A percentile compares a stretch with the other conserved stretches of the same genome.
Evolutionary conservation across 495 filamentous ascomycete genomes (phyloP).

Genomic region (Schizothecium vesticola): DNA sequence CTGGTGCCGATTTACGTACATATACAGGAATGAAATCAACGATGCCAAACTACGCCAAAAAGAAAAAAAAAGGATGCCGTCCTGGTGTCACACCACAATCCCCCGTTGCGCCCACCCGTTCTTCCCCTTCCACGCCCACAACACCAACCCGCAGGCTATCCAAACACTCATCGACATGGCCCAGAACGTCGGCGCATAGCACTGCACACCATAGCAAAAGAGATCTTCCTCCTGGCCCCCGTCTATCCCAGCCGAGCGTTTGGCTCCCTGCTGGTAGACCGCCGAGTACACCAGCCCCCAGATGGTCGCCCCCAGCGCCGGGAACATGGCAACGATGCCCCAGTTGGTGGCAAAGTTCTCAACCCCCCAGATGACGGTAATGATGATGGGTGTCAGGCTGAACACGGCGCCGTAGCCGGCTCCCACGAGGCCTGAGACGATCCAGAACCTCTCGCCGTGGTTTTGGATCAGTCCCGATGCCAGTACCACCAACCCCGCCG

Average conservation of each 20-base stretch:
- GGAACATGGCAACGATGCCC: conserved; percentile 88
- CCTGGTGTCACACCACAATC: conserved; percentile 53
- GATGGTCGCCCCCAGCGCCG: conserved; percentile 74
- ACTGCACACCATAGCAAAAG: conserved; percentile 68
- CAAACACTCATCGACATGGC: conserved; percentile 71
- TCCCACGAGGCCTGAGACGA: conserved; percentile 74
- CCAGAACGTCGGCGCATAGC: conserved; percentile 77
- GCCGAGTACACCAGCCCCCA: conserved; percentile 81
- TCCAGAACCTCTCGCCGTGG: conserved; percentile 65
- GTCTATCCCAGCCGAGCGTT: conserved; percentile 18
- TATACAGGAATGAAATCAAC: background rate
- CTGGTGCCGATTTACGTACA: background rate
- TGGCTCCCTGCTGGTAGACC: conserved; percentile 66
- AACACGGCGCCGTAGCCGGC: conserved; percentile 91
- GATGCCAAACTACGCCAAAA: background rate
- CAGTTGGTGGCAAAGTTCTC: conserved; percentile 99
- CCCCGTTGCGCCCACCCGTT: conserved; percentile 73
- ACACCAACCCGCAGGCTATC: conserved; percentile 67
- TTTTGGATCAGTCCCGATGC: conserved; percentile 64
- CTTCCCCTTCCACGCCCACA: conserved; percentile 73
- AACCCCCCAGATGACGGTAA: conserved; percentile 93
- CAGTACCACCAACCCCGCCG: conserved; percentile 68
- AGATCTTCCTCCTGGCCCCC: conserved; percentile 38
- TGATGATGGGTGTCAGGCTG: conserved; percentile 80
- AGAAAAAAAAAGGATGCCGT: background rate